Percentiles rank a stretch among this genome's conserved stretches.
phyloP scores from a whole-genome alignment of 305 asterid species.

The Solanum aculeatissimum region DNA sequence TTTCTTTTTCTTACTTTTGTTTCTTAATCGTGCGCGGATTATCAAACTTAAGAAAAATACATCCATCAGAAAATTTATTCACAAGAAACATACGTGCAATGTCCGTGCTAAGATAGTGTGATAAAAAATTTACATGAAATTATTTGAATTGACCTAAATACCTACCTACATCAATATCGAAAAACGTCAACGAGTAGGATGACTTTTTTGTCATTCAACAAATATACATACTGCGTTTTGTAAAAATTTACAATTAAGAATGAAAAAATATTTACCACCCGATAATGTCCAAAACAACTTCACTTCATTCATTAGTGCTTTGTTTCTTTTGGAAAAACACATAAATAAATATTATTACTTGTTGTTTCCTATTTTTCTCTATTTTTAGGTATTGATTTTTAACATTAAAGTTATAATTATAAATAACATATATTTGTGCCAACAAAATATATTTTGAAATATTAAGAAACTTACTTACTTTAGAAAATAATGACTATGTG shows the following conservation, averaged over 20 bases:
- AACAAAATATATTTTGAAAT: neutral
- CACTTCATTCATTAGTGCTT: neutral
- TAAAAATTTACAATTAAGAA: neutral
- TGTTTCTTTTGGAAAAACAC: neutral
- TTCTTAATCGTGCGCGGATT: too few relatives aligned
- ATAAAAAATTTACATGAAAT: neutral
- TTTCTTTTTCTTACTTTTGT: too few relatives aligned
- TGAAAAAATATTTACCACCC: neutral
- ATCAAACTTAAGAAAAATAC: too few relatives aligned
- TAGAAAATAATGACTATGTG: neutral
- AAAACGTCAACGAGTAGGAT: conserved; percentile 36
- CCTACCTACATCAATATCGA: neutral
- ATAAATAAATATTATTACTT: neutral
- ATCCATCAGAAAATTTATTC: too few relatives aligned
- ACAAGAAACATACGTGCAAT: too few relatives aligned
- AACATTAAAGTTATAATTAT: neutral
- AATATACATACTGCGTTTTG: neutral
- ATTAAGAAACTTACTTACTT: neutral
- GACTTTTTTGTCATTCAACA: conserved; percentile 5
- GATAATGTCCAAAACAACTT: neutral
- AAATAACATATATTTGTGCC: neutral
- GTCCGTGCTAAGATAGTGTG: neutral
- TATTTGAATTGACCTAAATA: neutral
- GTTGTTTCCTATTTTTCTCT: neutral
- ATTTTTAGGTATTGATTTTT: neutral